Base-by-base conservation (phyloP, 2,329 filamentous ascomycete genomes). In the Fusarium bulbicola region DNA sequence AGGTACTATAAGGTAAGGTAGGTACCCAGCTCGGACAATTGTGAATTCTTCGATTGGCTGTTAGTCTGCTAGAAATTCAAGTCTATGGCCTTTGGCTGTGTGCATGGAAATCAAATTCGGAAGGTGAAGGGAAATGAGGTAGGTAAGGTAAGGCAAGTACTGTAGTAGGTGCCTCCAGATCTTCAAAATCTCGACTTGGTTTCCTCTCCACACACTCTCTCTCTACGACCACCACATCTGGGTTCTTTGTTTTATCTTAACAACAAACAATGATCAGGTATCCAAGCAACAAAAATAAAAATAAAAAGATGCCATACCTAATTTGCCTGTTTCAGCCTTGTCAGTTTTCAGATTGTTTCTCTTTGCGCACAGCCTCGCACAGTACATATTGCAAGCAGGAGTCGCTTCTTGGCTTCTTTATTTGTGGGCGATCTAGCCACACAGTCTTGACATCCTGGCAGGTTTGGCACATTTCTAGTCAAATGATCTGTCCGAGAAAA, bases 401-500 rank as follows among this genome's bases (percentile, higher is more conserved):
- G 63, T 64, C 63, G 37, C 58, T 57, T 72, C 71, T 68, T 72
- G 52, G 66, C 59, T 66, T 60, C 61, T 66, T 49, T 52, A 52
- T 62, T 46, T 59, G 62, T 70, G 47, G 59, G 32, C 56, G 66
- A 66, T 67, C 47, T 63, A 66, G 64, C 66, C 53, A 66, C 62
- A 64, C 63, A 39, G 69, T 67, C 60, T 54, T 66, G 62, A 59
- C 56, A 78, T 64, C 76, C 72, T 73, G 66, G 74, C 66, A 76
- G 47, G 40, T 54, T 74, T 72, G 67, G 69, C 64, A 66, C 58
- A 65, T 67, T 74, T 73, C 66, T 76, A 70, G 69, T 73, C 74
- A 58, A 76, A 74, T 74, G 73, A 74, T 76, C 73, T 69, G 70
- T 76, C 67, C 71, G 63, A 70, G 72, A 74, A 71, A 68, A 66